Evolutionary conservation across 768 basidiomycete species (phyloP), one percentile per base, ranked within the genome.

Genomic region (Leccinum variicolor): DNA sequence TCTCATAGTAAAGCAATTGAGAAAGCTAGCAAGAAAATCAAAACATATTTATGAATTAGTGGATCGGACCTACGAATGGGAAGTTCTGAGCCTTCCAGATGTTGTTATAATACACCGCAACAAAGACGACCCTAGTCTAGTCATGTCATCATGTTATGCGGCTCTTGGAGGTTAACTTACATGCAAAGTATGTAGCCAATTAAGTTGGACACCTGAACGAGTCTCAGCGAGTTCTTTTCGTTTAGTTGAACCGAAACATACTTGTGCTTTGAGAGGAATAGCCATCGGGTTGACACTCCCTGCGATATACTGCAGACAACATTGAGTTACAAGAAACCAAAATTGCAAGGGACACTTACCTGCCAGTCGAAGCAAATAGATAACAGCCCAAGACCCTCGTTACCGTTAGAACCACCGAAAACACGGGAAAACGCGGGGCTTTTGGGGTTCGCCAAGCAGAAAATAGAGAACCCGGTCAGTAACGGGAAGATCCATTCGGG

Each of bases 371-470:
- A 79, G n/a, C 82, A 82, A 43, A 89, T 56, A 33, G 80, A 81
- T 41, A 84, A 55, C 19, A 88, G 63, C 0, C 87, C 86, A 41
- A 89, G 74, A 0, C 86, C 87, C 67, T 89, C 86, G 62, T 89
- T 89, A 28, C 79, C 85, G 34, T 81, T 76, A 3, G 81, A 73
- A 6, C 88, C 88, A 28, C 88, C 88, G 57, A 89, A 88, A 0
- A 89, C 62, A 28, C 76, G 71, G 6, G 80, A 75, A 50, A 69
- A 61, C 2, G 59, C 23, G 14, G 66, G 36, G n/a, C 41, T 64
- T 14, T 60, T 63, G 45, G 76, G 68, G 4, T 79, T 82, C 3
- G 85, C 78, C 43, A 88, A 73, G 61, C 87, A 88, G 66, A 86
- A 77, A 31, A 87, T 74, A 15, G 81, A 82, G 54, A 86, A 74